Conservation (phyloP, 805 yeast genomes). For the Starmerella floris region DNA sequence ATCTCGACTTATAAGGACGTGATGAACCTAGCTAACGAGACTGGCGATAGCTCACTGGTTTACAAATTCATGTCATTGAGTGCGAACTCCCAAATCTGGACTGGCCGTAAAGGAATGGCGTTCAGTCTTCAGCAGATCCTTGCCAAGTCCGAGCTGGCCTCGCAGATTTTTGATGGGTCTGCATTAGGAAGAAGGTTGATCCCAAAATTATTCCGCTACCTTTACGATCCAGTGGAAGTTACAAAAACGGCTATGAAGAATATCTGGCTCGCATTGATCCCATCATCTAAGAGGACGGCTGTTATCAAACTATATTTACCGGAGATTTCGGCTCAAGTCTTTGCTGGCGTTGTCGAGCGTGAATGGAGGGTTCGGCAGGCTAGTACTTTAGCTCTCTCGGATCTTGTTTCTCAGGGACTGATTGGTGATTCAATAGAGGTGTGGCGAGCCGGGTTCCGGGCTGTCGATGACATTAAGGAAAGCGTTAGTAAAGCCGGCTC, state of each 20-base stretch:
- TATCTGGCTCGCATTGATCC: constrained; percentile 61
- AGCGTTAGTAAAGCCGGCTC: constrained; percentile 76
- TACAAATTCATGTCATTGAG: constrained; percentile 91
- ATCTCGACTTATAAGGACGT: constrained; percentile 87
- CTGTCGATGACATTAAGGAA: constrained; percentile 87
- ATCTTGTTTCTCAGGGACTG: constrained; percentile 38
- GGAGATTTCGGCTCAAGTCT: constrained; percentile 48
- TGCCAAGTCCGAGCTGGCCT: constrained; percentile 62
- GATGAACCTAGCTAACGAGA: constrained; percentile 75
- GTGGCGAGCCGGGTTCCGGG: constrained; percentile 81
- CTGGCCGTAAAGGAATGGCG: constrained; percentile 85
- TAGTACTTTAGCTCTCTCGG: constrained; percentile 55
- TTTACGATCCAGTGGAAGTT: constrained; percentile 65
- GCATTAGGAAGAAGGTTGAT: constrained; percentile 47
- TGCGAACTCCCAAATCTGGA: constrained; percentile 76
- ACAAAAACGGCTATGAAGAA: constrained; percentile 77
- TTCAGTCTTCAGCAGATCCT: constrained; percentile 80
- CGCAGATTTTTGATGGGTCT: constrained; percentile 36
- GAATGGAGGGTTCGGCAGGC: constrained; percentile 96
- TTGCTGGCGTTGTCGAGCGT: constrained; percentile 55
- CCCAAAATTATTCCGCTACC: constrained; percentile 71
- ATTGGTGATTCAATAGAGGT: constrained; percentile 34
- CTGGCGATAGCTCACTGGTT: constrained; percentile 88
- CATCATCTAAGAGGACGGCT: constrained; percentile 36
- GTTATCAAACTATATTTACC: constrained; percentile 43